Base-by-base conservation (phyloP, 2,329 filamentous ascomycete genomes). In the Fusarium torulosum region DNA sequence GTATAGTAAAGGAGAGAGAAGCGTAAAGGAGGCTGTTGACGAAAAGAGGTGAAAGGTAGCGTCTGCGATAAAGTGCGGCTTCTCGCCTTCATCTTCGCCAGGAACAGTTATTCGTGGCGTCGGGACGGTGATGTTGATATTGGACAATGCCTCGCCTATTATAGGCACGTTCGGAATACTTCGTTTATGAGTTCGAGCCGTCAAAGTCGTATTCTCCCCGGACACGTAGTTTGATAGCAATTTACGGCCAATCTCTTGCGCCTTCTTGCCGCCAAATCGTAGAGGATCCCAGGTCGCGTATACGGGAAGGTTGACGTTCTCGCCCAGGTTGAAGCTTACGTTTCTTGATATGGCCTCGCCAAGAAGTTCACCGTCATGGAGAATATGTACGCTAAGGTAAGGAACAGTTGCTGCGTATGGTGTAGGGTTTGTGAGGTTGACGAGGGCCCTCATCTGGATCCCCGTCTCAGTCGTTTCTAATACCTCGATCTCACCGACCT, bases 401-500 rank as follows among this genome's bases (percentile, higher is more conserved):
- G 95, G 95, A n/a, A 98, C 83, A 3, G 83, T 83, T 6, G 93
- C 94, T 6, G 92, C 90, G 77, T 98, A 97, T 6, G 90, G 86
- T 0, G 94, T 97, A 2, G 95, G 94, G 74, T 99, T 99, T 6
- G 92, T 96, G 62, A 97, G 85, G 75, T 96, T 97, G 73, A 97
- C 84, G 38, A 83, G 80, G 15, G 92, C 91, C 73, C 89, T 84
- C 35, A 98, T 80, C 20, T 86, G 88, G 45, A 97, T 83, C 5
- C 91, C 91, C 4, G 88, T 88, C 35, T 85, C 81, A 2, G 90
- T 90, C 0, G 94, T 96, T 56, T 91, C 88, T 40, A 91, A 75
- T 57, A 98, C 88, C 67, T 86, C 85, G 35, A 98, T 79, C 63
- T 91, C 88, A 56, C 88, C 88, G 59, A 97, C 82, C 71, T 89